Evolutionary conservation across 495 filamentous ascomycete genomes (phyloP), one percentile per base, ranked within the genome.

Genomic region (Darksidea phi): DNA sequence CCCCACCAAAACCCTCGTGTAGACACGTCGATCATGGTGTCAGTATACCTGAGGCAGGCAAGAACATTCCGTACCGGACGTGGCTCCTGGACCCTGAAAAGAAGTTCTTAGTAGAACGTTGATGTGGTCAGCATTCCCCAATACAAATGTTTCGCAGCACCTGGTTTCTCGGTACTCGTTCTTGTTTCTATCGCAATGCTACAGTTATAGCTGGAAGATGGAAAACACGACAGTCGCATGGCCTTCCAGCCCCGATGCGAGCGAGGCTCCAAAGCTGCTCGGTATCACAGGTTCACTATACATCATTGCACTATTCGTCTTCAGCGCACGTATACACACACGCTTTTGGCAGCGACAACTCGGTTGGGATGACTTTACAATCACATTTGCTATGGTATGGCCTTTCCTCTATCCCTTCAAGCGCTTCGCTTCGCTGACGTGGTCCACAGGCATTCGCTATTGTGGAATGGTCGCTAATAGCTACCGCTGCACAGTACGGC

Each of bases 301-400:
- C 24, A 23, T 57, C 17, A n/a, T 66, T 24, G 18, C 48, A 20
- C 23, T 61, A 2, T 13, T 46, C 17, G 8, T 61, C 6, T 66
- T 20, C 36, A 43, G 45, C 17, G 46, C 18, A 21, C 50, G 63
- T 32, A 51, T 66, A 25, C 52, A 47, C 21, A 57, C 63, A 10
- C 63, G 63, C 8, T 18, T 61, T 8, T 46, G 42, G 37, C 52
- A 45, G 6, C 43, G 23, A 53, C 26, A 25, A 5, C 25, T 66
- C 15, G 55, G 63, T n/a, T 66, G 63, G 63, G 63, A 66, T 48
- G 63, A 66, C 53, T 61, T 47, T n/a, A 57, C 41, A 2, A 61
- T 66, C 18, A 58, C 36, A 0, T 18, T 48, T 0, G 63, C 43
- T 5, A 25, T 61, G 10, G 63, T 66, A 61, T 12, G 56, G n/a